Evolutionary conservation across 2,329 filamentous ascomycete genomes (phyloP).

Genomic region (Ceratocystis harringtonii): DNA sequence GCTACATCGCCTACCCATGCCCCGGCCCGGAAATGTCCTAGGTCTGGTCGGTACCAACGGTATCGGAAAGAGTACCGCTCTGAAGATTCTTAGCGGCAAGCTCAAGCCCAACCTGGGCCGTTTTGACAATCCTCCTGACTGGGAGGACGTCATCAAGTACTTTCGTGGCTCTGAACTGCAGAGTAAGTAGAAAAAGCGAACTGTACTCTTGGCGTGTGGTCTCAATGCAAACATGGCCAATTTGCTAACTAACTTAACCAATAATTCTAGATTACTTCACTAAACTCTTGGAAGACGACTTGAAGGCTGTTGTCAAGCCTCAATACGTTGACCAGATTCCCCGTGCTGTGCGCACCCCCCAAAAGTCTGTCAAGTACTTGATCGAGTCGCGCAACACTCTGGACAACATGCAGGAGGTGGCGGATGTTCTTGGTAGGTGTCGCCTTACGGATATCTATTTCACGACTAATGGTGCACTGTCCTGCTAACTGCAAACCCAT

Average conservation of each 20-base stretch:
- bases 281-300: slow-evolving; percentile 88
- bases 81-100: slow-evolving; percentile 97
- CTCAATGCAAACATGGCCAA: background rate
- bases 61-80: slow-evolving; percentile 98
- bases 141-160: slow-evolving; percentile 97
- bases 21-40: slow-evolving; percentile 84
- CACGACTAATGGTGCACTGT: background rate
- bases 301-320: slow-evolving; percentile 96
- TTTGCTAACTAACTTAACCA: background rate
- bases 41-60: slow-evolving; percentile 98
- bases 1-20: slow-evolving; percentile 90
- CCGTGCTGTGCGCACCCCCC: slow-evolving; percentile 67
- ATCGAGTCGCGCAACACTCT: slow-evolving; percentile 64
- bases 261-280: slow-evolving; percentile 70
- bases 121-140: slow-evolving; percentile 93
- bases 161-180: slow-evolving; percentile 96
- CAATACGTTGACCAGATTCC: slow-evolving; percentile 99
- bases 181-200: slow-evolving; percentile 42
- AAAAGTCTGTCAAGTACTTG: slow-evolving; percentile 65
- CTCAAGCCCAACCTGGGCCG: slow-evolving; percentile 93
- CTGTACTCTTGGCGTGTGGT: too few species aligned
- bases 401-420: slow-evolving; percentile 66
- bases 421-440: slow-evolving; percentile 46
- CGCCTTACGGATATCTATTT: background rate
- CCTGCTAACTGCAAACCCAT: slow-evolving; percentile 20